Conservation (phyloP, 306 rosid species). For the Parietaria judaica region DNA sequence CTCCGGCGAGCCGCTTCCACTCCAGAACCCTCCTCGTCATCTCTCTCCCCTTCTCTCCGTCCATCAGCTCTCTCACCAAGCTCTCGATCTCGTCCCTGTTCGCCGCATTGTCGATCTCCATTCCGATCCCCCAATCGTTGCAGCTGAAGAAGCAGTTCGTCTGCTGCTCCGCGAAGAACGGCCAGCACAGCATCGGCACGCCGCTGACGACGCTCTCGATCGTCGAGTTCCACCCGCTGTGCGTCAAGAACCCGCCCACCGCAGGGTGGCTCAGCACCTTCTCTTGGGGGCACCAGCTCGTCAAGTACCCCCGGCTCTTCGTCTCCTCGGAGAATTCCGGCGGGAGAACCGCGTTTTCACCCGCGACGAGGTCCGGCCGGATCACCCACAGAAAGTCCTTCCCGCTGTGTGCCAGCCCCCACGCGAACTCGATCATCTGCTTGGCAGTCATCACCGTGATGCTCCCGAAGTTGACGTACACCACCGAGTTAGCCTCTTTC, state of each 20-base stretch:
- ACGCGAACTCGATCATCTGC: slow-evolving; percentile 52
- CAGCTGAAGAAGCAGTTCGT: slow-evolving; percentile 50
- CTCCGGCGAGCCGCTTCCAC: slow-evolving; percentile 35
- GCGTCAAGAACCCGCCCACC: slow-evolving; percentile 57
- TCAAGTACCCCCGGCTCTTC: slow-evolving; percentile 23
- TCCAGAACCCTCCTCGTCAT: slow-evolving; percentile 33
- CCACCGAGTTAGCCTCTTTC: slow-evolving; percentile 19
- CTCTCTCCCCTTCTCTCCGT: slow-evolving; percentile 30
- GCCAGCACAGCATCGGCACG: slow-evolving; percentile 65
- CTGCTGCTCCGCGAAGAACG: slow-evolving; percentile 63
- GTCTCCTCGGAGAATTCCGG: slow-evolving; percentile 32
- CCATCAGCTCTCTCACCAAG: slow-evolving; percentile 44
- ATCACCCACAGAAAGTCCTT: slow-evolving; percentile 44
- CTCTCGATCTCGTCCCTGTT: slow-evolving; percentile 29
- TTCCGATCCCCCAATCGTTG: slow-evolving; percentile 54
- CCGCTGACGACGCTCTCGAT: slow-evolving; percentile 51
- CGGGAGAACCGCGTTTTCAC: slow-evolving; percentile 31
- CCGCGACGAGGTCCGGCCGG: slow-evolving; percentile 44
- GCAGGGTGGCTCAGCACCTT: slow-evolving; percentile 43
- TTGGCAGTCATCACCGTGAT: slow-evolving; percentile 41
- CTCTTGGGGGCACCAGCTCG: slow-evolving; percentile 64
- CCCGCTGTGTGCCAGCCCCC: slow-evolving; percentile 53
- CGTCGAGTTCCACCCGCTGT: slow-evolving; percentile 72
- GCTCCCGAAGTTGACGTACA: slow-evolving; percentile 30
- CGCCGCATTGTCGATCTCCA: slow-evolving; percentile 44